Conservation (phyloP, 169 alveolate species). For the Eimeria mitis region DNA sequence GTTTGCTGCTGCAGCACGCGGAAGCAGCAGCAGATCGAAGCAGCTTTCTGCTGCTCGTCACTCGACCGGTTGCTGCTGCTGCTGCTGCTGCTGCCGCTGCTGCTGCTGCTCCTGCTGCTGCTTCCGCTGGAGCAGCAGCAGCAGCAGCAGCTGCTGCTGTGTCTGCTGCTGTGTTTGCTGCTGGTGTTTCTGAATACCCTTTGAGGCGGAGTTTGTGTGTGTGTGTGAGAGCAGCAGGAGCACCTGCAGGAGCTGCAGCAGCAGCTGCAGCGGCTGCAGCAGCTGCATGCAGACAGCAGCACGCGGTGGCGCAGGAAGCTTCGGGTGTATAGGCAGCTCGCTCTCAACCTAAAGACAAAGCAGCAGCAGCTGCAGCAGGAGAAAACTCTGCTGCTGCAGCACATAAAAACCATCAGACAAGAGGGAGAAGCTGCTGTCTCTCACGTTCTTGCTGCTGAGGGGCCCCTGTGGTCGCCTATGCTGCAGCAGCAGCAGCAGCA, state of each 20-base stretch:
- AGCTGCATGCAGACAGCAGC: neutral
- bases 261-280: conserved; percentile 21
- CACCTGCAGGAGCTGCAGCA: conserved; percentile 11
- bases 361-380: conserved; percentile 9
- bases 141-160: neutral
- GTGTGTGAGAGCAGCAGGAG: neutral
- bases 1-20: too few relatives aligned
- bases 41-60: too few relatives aligned
- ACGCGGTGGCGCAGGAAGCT: neutral
- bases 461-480: neutral
- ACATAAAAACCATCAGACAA: neutral
- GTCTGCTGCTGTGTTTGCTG: neutral
- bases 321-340: conserved; percentile 7
- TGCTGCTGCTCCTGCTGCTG: neutral
- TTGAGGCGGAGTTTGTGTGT: neutral
- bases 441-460: neutral
- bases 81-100: neutral
- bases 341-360: neutral
- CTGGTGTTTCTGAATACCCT: neutral
- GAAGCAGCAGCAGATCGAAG: too few relatives aligned
- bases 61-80: neutral
- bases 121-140: neutral
- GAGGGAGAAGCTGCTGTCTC: conserved; percentile 7
- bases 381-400: neutral
- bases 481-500: neutral